Percentiles rank a stretch among this genome's conserved stretches.
Evolutionary conservation across 1,284 basidiomycete genomes (phyloP).

Genomic region (Cutaneotrichosporon cyanovorans): DNA sequence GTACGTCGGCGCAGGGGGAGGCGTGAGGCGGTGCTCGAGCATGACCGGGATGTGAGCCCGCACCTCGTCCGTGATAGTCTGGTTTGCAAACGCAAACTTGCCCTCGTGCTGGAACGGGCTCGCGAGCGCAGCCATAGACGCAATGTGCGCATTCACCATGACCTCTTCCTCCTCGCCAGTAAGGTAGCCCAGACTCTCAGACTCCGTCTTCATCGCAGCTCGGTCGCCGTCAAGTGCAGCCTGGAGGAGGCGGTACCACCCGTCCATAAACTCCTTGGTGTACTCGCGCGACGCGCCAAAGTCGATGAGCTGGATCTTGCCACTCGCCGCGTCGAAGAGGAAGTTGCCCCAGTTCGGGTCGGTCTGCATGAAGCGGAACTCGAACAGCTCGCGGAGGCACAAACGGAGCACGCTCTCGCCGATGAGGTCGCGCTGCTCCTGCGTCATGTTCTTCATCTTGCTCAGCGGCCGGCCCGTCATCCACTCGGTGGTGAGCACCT

Average conservation of each 20-base stretch:
- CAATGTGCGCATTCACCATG: constrained; percentile 84
- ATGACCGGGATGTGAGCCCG: constrained; percentile 76
- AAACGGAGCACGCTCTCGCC: constrained; percentile 73
- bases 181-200: constrained; percentile 75
- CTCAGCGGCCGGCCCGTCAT: constrained; percentile 75
- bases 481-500: constrained; percentile 83
- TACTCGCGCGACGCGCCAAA: constrained; percentile 92
- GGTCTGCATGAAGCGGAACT: constrained; percentile 92
- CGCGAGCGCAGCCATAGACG: constrained; percentile 62
- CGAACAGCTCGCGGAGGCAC: constrained; percentile 82
- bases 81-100: constrained; percentile 37
- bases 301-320: constrained; percentile 80
- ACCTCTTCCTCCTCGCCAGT: constrained; percentile 76
- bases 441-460: constrained; percentile 54
- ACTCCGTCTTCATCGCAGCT: constrained; percentile 64
- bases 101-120: constrained; percentile 35
- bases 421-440: constrained; percentile 72
- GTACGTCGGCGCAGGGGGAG: constrained; percentile 91
- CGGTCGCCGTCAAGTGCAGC: constrained; percentile 68
- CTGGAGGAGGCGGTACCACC: constrained; percentile 71
- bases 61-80: constrained; percentile 45
- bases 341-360: constrained; percentile 99
- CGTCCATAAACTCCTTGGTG: constrained; percentile 76
- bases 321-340: constrained; percentile 59
- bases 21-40: constrained; percentile 79